Conservation (phyloP, 257 asterid species). For the Solanum commersonii region DNA sequence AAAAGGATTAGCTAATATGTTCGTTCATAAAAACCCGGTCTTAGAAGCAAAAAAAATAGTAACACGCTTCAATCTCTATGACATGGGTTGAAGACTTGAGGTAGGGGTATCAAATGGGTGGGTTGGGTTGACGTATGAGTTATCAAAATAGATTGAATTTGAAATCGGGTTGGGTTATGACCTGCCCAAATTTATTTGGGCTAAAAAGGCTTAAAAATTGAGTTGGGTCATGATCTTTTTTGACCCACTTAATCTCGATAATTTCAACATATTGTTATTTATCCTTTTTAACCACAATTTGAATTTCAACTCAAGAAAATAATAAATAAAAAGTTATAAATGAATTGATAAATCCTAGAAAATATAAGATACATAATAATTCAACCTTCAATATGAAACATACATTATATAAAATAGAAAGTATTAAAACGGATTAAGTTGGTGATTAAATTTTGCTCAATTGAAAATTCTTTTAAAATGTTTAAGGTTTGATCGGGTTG, state of each 20-base stretch:
- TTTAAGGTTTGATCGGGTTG: background rate
- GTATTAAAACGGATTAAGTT: background rate
- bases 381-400: background rate
- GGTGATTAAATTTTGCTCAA: background rate
- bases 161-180: background rate
- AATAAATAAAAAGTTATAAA: too few relatives aligned
- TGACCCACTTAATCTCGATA: background rate
- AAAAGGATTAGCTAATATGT: background rate
- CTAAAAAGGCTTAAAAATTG: too few relatives aligned
- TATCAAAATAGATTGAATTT: too few relatives aligned
- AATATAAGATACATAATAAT: too few relatives aligned
- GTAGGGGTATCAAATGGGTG: background rate
- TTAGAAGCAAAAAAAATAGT: background rate
- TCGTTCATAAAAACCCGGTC: background rate
- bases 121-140: background rate
- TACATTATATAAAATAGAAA: background rate
- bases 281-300: too few relatives aligned
- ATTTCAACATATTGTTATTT: too few relatives aligned
- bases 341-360: background rate
- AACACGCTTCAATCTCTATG: background rate
- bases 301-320: too few relatives aligned
- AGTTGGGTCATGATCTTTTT: background rate
- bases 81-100: background rate
- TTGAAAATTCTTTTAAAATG: too few relatives aligned
- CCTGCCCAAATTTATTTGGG: too few relatives aligned